Percentiles rank a stretch among this genome's conserved stretches.
phyloP scores from a whole-genome alignment of 2,329 filamentous ascomycete species.

The Trichophaea hybrida region DNA sequence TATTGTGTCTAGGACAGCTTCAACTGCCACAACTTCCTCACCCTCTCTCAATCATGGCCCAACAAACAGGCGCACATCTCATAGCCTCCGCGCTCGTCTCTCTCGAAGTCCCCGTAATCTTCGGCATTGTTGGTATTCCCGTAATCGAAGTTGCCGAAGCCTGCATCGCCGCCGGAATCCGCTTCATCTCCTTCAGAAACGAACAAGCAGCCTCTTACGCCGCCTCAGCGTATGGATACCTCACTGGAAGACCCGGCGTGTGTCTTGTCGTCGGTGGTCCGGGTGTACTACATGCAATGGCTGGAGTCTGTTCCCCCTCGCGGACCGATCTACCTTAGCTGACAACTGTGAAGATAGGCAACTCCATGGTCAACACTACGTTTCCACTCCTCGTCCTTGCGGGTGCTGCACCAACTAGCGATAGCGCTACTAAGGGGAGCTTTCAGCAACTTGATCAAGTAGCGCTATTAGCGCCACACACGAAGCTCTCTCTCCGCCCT shows the following conservation, averaged over 20 bases:
- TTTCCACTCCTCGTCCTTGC: slow-evolving; percentile 43
- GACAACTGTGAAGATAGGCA: slow-evolving; percentile 9
- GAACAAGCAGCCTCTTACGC: slow-evolving; percentile 46
- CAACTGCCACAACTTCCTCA: background rate
- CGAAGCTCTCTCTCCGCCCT: slow-evolving; percentile 39
- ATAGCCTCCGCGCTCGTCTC: slow-evolving; percentile 38
- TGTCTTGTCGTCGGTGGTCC: slow-evolving; percentile 46
- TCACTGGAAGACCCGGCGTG: slow-evolving; percentile 42
- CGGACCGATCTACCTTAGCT: background rate
- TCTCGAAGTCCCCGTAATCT: slow-evolving; percentile 39
- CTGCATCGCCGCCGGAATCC: slow-evolving; percentile 42
- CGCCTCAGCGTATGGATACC: slow-evolving; percentile 44
- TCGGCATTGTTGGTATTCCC: slow-evolving; percentile 42
- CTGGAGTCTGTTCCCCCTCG: slow-evolving; percentile 34
- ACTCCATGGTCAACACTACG: slow-evolving; percentile 37
- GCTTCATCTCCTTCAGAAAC: slow-evolving; percentile 45
- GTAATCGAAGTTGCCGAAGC: slow-evolving; percentile 45
- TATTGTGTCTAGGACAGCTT: background rate
- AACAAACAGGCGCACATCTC: slow-evolving; percentile 29
- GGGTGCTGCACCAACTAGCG: slow-evolving; percentile 39
- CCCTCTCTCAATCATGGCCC: background rate
- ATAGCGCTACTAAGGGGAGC: slow-evolving; percentile 39
- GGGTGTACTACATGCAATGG: slow-evolving; percentile 44
- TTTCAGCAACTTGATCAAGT: slow-evolving; percentile 46
- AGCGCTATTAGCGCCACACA: slow-evolving; percentile 39